Conservation (phyloP, 2,329 filamentous ascomycete genomes). For the Westerdykella ornata region DNA sequence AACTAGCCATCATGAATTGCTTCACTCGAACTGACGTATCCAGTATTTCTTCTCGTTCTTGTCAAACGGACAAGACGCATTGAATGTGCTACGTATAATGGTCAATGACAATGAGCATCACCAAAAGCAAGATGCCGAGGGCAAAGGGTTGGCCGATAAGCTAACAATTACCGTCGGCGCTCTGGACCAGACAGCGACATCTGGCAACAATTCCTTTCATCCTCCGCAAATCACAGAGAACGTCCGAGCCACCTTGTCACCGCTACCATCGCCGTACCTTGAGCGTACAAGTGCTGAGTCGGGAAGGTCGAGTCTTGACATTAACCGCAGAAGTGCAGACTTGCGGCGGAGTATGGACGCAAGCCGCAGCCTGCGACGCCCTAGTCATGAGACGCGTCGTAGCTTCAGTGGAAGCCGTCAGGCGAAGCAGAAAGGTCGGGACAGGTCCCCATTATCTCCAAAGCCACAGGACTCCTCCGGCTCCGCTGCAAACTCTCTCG, state of each 20-base stretch:
- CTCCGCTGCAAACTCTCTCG: conserved; percentile 67
- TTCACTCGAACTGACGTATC: conserved; percentile 5
- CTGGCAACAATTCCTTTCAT: conserved; percentile 17
- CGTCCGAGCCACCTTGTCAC: conserved; percentile 42
- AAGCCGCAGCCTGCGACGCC: conserved; percentile 49
- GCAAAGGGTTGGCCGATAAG: neutral
- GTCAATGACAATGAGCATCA: conserved; percentile 56
- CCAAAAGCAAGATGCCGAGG: conserved; percentile 18
- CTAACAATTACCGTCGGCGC: neutral
- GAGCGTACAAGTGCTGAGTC: conserved; percentile 39
- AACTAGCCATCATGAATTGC: neutral
- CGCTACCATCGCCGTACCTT: conserved; percentile 30
- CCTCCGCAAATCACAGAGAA: conserved; percentile 31
- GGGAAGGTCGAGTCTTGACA: conserved; percentile 36
- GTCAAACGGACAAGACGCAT: conserved; percentile 73
- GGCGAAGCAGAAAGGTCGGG: conserved; percentile 47
- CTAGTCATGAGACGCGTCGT: conserved; percentile 39
- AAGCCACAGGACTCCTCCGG: conserved; percentile 60
- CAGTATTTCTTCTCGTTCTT: conserved; percentile 98
- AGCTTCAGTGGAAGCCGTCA: conserved; percentile 58
- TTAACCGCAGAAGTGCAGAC: conserved; percentile 36
- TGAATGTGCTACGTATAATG: conserved; percentile 67
- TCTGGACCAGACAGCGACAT: neutral
- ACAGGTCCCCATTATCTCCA: conserved; percentile 44
- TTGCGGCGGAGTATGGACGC: conserved; percentile 32